These are phyloP conservation scores for Clohesyomyces aquaticus DNA, from an alignment of 495 filamentous ascomycete genomes.

Conservation along the genomic window DNA sequence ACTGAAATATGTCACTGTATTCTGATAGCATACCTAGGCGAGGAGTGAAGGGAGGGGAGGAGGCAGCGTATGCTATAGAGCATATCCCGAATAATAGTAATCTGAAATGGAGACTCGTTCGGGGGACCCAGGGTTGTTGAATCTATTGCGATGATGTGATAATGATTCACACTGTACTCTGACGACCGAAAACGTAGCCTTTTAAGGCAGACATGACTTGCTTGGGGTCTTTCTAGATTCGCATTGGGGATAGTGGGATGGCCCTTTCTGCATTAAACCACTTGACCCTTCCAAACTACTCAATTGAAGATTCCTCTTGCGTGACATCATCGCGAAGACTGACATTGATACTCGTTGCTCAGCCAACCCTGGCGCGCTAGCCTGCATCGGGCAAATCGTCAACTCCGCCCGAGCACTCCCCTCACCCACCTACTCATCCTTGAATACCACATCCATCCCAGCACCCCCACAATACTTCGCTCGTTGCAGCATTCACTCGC, in stretches of 20 bases:
- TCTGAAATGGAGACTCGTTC: background rate
- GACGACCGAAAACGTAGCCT: too few species aligned
- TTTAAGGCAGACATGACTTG: too few species aligned
- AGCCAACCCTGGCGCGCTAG: conserved; percentile 5
- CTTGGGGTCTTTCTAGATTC: too few species aligned
- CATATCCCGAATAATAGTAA: conserved; percentile 18
- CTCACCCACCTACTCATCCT: background rate
- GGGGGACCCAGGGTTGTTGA: background rate
- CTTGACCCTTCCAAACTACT: too few species aligned
- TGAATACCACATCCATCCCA: background rate
- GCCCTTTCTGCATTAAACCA: background rate
- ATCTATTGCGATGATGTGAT: too few species aligned
- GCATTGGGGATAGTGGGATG: conserved; percentile 18
- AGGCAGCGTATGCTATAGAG: background rate
- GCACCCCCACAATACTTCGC: background rate
- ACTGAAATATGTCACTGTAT: background rate
- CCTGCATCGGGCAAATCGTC: background rate
- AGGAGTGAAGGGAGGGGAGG: background rate
- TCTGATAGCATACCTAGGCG: background rate
- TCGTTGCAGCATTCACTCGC: background rate
- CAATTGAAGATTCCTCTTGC: too few species aligned
- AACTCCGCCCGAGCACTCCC: background rate
- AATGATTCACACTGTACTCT: too few species aligned
- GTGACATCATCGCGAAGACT: background rate
- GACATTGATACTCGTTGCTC: background rate